Evolutionary conservation across 306 rosid genomes (phyloP).

Genomic region (Cicer cuneatum): DNA sequence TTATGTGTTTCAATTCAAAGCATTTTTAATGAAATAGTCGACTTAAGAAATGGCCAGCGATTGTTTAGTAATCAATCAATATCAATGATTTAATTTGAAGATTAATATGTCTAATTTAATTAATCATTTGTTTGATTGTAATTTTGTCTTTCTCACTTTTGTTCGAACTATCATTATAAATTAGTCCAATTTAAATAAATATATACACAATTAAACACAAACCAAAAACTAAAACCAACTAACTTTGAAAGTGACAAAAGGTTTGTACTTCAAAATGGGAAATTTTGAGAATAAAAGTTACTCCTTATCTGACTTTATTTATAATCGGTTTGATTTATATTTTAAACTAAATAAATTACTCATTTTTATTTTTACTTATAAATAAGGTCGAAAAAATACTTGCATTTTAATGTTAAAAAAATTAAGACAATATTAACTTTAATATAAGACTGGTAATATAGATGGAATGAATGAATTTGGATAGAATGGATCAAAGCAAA

Average conservation of each 20-base stretch:
- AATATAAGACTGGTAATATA: too few relatives aligned
- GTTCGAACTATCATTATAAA: not conserved
- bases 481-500: too few relatives aligned
- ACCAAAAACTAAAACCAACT: not conserved
- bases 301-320: too few relatives aligned
- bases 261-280: not conserved
- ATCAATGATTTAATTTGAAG: not conserved
- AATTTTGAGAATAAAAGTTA: not conserved
- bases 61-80: not conserved
- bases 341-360: too few relatives aligned
- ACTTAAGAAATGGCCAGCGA: not conserved
- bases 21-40: not conserved
- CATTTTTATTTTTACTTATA: too few relatives aligned
- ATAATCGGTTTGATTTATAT: too few relatives aligned
- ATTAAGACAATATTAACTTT: too few relatives aligned
- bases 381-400: too few relatives aligned
- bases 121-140: not conserved
- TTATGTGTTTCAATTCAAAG: not conserved
- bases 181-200: not conserved
- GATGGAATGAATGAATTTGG: too few relatives aligned
- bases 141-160: conserved; percentile 1
- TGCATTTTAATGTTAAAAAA: too few relatives aligned
- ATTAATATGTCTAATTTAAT: not conserved
- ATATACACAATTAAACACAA: not conserved
- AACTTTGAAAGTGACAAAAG: not conserved